Percentiles rank a stretch among this genome's conserved stretches.
phyloP scores from a whole-genome alignment of 768 basidiomycete species.

The Inosperma sp. region DNA sequence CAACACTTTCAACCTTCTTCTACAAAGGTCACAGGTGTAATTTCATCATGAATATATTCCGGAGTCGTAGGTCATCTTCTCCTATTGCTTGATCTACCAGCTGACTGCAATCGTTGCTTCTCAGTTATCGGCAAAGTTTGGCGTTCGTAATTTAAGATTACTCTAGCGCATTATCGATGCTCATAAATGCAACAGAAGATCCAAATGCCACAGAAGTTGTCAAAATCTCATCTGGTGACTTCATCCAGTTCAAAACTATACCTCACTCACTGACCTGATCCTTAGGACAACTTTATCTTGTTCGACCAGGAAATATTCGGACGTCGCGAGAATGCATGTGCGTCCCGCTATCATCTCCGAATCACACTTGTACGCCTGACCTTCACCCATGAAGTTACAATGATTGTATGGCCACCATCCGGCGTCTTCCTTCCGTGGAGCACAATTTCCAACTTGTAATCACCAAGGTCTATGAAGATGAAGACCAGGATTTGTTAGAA shows the following conservation, averaged over 20 bases:
- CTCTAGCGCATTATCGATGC: slow-evolving; percentile 13
- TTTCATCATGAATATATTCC: slow-evolving; percentile 94
- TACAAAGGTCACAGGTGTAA: too few species aligned
- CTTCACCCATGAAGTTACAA: slow-evolving; percentile 61
- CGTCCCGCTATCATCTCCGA: slow-evolving; percentile 25
- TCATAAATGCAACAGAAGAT: slow-evolving; percentile 57
- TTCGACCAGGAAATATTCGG: slow-evolving; percentile 86
- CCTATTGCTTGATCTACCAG: not conserved
- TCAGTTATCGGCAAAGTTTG: slow-evolving; percentile 89
- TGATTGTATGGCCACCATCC: slow-evolving; percentile 91
- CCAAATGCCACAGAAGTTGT: slow-evolving; percentile 93
- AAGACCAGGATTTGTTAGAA: slow-evolving; percentile 89
- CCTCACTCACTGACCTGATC: not conserved
- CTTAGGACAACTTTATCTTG: slow-evolving; percentile 77
- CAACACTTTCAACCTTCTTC: too few species aligned
- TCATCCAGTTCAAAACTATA: not conserved
- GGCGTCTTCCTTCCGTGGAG: slow-evolving; percentile 70
- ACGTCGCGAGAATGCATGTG: slow-evolving; percentile 97
- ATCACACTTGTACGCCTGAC: not conserved
- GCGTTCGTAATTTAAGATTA: slow-evolving; percentile 56
- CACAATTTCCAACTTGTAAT: slow-evolving; percentile 90
- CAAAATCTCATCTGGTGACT: slow-evolving; percentile 73
- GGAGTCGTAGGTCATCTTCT: slow-evolving; percentile 53
- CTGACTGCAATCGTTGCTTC: slow-evolving; percentile 11
- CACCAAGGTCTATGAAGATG: slow-evolving; percentile 96